Evolutionary conservation across 805 yeast genomes (phyloP), one percentile per base, ranked within the genome.

Genomic region (Cyberlindnera xishuangbannaensis): DNA sequence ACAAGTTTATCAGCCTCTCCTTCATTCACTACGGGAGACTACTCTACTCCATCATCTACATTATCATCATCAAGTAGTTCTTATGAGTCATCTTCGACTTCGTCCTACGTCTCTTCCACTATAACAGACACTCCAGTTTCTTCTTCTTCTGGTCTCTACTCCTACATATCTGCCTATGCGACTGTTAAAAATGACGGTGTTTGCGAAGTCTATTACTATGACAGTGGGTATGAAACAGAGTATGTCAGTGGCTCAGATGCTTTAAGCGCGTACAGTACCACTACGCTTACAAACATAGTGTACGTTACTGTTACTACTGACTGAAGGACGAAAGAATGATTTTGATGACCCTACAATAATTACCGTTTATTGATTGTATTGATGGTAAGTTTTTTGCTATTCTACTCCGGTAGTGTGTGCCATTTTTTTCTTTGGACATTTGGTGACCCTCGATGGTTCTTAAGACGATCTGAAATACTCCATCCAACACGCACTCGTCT

Each of bases 181-280:
- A 51, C 55, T 4, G 28, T 42, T 14, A 34, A 42, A 9, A 20
- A 35, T 5, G 46, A 41, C 30, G 56, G 56, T 37, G 48, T 50
- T 14, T 53, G 57, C 41, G 50, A 48, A 14, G 38, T 53, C 12
- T 51, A 51, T 41, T 46, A 45, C 32, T 49, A 50, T 19, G 51
- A 49, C 34, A 44, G 39, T 19, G 45, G 32, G 15, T 33, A 36
- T 18, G 45, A 41, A 8, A 29, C 31, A 15, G 43, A 36, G 17
- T 53, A 48, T 31, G 53, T 51, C 36, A 47, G 51, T 37, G 57
- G 57, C 6, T 13, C 43, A 8, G 57, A 41, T 24, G 54, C 57
- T n/a, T 11, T 30, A 15, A 48, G 55, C 38, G 57, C 55, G 18
- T 39, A 43, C 24, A 39, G 47, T 2, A 53, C 56, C 2, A 48